Base-by-base conservation (phyloP, 2,329 filamentous ascomycete genomes). In the Lachnellula cervina region DNA sequence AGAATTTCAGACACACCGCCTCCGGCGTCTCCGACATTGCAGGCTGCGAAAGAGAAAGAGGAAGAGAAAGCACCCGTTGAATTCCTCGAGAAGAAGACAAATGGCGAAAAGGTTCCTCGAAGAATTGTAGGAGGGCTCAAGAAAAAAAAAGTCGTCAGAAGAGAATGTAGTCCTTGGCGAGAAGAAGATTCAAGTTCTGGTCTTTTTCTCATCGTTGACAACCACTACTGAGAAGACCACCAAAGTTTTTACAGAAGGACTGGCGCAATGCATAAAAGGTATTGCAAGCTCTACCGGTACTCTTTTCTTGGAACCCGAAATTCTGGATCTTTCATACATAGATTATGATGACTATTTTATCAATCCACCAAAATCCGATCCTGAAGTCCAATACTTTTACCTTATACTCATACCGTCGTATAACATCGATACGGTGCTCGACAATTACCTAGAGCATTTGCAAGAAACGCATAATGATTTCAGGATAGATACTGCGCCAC, bases 391-490 rank as follows among this genome's bases (percentile, higher is more conserved):
- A 59, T 82, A 86, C 64, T 86, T 97, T 64, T 99, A 97, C 72
- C 77, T 95, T 40, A 79, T 97, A 53, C 74, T 97, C 38, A 73
- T 97, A 4, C 94, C 93, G 0, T 92, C 89, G 60, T 97, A 97
- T 76, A 95, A 97, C 68, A 96, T 97, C 66, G 93, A 97, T 67
- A 93, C 89, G 7, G 88, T 95, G 62, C 83, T 96, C 63, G 88
- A 92, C 67, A 93, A 84, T 16, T 92, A 97, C 70, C 77, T 97
- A 23, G 85, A 90, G 61, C 90, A 96, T 70, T 75, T 99, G 5
- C 80, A 88, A 68, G 93, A 99, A 70, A 97, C 92, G 0, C 93
- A 97, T 69, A 85, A 97, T 73, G 94, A 99, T 71, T 97, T 97
- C 77, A 84, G 93, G 56, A 95, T 99, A 62, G 92, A 97, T 66